Evolutionary conservation across 306 rosid genomes (phyloP), one percentile per base, ranked within the genome.

Genomic region (Macrotyloma uniflorum): DNA sequence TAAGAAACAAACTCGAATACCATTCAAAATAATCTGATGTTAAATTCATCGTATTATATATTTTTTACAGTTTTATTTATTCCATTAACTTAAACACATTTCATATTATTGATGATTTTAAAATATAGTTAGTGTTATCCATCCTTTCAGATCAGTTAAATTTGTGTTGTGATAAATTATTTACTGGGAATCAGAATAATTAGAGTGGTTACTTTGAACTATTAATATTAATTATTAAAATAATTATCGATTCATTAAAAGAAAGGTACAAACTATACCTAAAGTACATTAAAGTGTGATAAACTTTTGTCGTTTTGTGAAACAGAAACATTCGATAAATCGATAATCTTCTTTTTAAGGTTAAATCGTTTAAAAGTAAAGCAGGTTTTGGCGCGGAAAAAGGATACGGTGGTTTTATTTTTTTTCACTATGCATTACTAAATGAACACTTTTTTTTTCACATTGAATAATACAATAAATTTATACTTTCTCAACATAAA

Each of bases 251-350:
- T 9, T 40, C 19, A 33, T 72, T 35, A 36, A 53, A 55, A 72
- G 5, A 71, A 70, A 33, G 42, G 24, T 36, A 54, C 23, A 55
- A 54, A 54, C 18, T 12, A 51, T 30, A 51, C 15, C 26, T 54
- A 14, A 72, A 36, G 51, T 72, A 22, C 67, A 15, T 22, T 24
- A 57, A 74, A 74, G 58, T 74, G 43, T 24, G 53, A 54, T 65
- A 3, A 45, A 43, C 54, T 45, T 81, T 68, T 81, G 85, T 81
- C 72, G 59, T 61, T 75, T 75, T 75, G 49, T 19, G 47, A 33
- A 57, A 74, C 50, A 66, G 12, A 54, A 74, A 64, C 80, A 32
- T 33, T 9, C 28, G 32, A 57, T 54, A 9, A 42, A 42, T 42
- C 16, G 47, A 46, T 54, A 16, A 14, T n/a, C 78, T 57, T 57